These are phyloP conservation scores for Phialocephala sp. DNA, from an alignment of 2,329 filamentous ascomycete species.

Conservation along the genomic window DNA sequence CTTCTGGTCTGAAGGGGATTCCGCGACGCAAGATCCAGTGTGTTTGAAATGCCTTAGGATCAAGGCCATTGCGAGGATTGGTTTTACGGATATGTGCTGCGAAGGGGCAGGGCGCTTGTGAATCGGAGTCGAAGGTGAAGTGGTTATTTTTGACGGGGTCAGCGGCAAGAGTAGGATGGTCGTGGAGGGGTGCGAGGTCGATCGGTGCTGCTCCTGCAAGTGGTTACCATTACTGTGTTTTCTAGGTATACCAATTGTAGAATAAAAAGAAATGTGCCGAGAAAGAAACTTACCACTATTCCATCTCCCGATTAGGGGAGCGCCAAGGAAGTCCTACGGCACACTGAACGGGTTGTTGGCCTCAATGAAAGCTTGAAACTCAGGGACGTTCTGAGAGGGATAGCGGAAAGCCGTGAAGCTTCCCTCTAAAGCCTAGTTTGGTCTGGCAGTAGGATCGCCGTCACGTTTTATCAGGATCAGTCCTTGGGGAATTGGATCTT, in stretches of 20 bases:
- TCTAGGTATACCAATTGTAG: neutral
- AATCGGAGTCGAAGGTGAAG: constrained; percentile 45
- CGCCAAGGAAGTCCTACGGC: constrained; percentile 47
- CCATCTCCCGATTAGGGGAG: constrained; percentile 52
- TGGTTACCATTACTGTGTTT: too few species aligned
- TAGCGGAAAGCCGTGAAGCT: constrained; percentile 53
- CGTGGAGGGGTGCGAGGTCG: constrained; percentile 40
- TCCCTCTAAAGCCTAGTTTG: constrained; percentile 51
- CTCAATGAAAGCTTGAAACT: constrained; percentile 50
- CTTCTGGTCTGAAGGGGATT: constrained; percentile 50
- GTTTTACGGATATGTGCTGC: constrained; percentile 55
- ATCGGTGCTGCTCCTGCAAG: constrained; percentile 44
- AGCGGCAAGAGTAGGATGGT: constrained; percentile 43
- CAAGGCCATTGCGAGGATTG: constrained; percentile 47
- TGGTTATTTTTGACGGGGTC: constrained; percentile 39
- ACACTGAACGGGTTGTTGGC: constrained; percentile 38
- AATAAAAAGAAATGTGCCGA: neutral
- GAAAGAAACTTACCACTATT: constrained; percentile 39
- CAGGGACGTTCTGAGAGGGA: constrained; percentile 51
- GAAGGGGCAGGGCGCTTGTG: constrained; percentile 50
- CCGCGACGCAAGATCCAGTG: constrained; percentile 51
- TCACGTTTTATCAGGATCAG: constrained; percentile 45
- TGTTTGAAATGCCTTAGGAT: constrained; percentile 40
- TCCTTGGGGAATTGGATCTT: constrained; percentile 44
- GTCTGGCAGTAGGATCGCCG: constrained; percentile 20